Conservation (phyloP, 176 grass and related monocot genomes). For the Phragmites australis region DNA sequence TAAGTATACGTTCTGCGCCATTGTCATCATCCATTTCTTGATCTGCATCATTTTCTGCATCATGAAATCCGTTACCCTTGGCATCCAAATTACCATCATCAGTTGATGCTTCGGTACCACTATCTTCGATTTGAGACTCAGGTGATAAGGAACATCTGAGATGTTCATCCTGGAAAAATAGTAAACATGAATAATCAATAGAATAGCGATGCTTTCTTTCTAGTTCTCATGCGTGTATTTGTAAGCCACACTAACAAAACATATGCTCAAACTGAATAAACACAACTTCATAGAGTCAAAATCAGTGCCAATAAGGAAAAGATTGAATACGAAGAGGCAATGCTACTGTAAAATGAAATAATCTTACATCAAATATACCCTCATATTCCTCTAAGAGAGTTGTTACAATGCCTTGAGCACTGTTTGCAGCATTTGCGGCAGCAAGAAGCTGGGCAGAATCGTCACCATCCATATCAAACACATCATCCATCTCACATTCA, state of each 20-base stretch:
- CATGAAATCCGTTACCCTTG: constrained; percentile 89
- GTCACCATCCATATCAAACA: constrained; percentile 85
- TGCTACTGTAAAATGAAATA: constrained; percentile 13
- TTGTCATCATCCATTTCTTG: constrained; percentile 75
- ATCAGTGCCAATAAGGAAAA: not conserved
- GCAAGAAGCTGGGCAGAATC: constrained; percentile 96
- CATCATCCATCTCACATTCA: constrained; percentile 98
- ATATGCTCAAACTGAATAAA: not conserved
- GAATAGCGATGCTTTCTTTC: constrained; percentile 5
- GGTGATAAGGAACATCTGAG: constrained; percentile 72
- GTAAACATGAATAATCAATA: constrained; percentile 23
- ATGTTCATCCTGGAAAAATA: constrained; percentile 69
- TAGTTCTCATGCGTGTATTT: not conserved
- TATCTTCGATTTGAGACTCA: constrained; percentile 88
- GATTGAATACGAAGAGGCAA: not conserved
- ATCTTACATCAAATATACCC: constrained; percentile 91
- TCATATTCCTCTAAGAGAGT: constrained; percentile 93
- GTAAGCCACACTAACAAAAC: not conserved
- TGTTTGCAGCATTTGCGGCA: constrained; percentile 96
- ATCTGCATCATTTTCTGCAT: constrained; percentile 91
- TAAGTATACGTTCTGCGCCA: constrained; percentile 75
- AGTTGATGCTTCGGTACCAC: constrained; percentile 78
- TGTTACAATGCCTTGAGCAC: constrained; percentile 86
- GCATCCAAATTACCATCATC: constrained; percentile 69
- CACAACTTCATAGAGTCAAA: not conserved